A percentile compares a stretch with the other conserved stretches of the same genome.
phyloP scores from a whole-genome alignment of 192 early-diverging fungal genomes.

The Diversispora eburnea region DNA sequence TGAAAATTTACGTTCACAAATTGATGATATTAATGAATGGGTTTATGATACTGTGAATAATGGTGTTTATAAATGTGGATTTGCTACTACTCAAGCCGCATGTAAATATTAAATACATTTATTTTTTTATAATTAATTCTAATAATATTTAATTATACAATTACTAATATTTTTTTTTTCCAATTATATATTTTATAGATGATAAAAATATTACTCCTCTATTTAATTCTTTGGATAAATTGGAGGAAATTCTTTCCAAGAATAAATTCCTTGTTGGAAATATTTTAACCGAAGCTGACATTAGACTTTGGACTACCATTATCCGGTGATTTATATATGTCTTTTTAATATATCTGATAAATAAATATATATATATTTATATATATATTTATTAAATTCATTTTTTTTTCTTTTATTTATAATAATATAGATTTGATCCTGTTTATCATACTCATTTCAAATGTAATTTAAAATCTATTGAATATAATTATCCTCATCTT shows the following conservation, averaged over 20 bases:
- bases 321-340: slow-evolving; percentile 38
- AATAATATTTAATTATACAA: background rate
- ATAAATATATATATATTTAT: background rate
- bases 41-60: slow-evolving; percentile 95
- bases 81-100: slow-evolving; percentile 81
- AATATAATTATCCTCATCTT: slow-evolving; percentile 83
- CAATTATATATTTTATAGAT: slow-evolving; percentile 41
- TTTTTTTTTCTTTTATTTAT: background rate
- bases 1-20: slow-evolving; percentile 61
- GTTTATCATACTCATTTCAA: slow-evolving; percentile 96
- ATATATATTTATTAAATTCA: background rate
- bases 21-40: slow-evolving; percentile 88
- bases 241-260: slow-evolving; percentile 75
- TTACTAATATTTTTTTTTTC: too few relatives aligned
- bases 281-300: slow-evolving; percentile 89
- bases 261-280: slow-evolving; percentile 76
- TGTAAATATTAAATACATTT: slow-evolving; percentile 40
- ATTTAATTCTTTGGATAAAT: slow-evolving; percentile 73
- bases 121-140: background rate
- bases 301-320: slow-evolving; percentile 92
- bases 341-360: too few relatives aligned
- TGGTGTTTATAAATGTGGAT: slow-evolving; percentile 92
- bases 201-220: slow-evolving; percentile 67
- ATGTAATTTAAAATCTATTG: slow-evolving; percentile 83
- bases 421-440: slow-evolving; percentile 77